phyloP scores from a whole-genome alignment of 352 stramenopile species.

The Phytophthora pisi region DNA sequence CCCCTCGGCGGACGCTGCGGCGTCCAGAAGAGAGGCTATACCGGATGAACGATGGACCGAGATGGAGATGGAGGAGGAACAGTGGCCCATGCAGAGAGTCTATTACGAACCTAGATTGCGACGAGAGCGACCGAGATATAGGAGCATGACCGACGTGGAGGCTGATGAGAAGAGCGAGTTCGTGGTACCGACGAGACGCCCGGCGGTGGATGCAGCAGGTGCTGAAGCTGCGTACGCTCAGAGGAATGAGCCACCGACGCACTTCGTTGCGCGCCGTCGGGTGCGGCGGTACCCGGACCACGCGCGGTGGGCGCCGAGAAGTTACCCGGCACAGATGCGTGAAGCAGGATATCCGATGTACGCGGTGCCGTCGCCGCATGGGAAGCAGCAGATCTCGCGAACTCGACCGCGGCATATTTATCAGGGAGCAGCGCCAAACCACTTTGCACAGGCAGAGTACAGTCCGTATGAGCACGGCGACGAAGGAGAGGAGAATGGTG shows the following conservation, averaged over 20 bases:
- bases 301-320: slow-evolving; percentile 20
- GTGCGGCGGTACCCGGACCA: slow-evolving; percentile 26
- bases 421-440: slow-evolving; percentile 13
- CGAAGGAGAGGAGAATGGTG: slow-evolving; percentile 2
- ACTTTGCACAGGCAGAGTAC: slow-evolving; percentile 23
- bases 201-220: background rate
- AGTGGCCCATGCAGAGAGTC: slow-evolving; percentile 19
- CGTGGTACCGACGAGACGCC: background rate
- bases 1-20: background rate
- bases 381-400: slow-evolving; percentile 4
- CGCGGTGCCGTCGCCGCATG: slow-evolving; percentile 7
- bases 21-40: slow-evolving; percentile 8
- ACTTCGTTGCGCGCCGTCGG: slow-evolving; percentile 27
- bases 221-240: slow-evolving; percentile 18
- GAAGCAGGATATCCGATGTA: slow-evolving; percentile 28
- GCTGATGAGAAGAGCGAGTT: slow-evolving; percentile 40
- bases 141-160: slow-evolving; percentile 21
- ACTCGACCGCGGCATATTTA: slow-evolving; percentile 20
- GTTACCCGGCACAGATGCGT: slow-evolving; percentile 15
- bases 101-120: slow-evolving; percentile 14
- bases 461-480: slow-evolving; percentile 23
- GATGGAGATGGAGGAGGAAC: background rate
- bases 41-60: slow-evolving; percentile 17
- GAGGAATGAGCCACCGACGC: slow-evolving; percentile 8
- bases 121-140: slow-evolving; percentile 27